Evolutionary conservation across 257 asterid species (phyloP).

Genomic region (Buddleja alternifolia): DNA sequence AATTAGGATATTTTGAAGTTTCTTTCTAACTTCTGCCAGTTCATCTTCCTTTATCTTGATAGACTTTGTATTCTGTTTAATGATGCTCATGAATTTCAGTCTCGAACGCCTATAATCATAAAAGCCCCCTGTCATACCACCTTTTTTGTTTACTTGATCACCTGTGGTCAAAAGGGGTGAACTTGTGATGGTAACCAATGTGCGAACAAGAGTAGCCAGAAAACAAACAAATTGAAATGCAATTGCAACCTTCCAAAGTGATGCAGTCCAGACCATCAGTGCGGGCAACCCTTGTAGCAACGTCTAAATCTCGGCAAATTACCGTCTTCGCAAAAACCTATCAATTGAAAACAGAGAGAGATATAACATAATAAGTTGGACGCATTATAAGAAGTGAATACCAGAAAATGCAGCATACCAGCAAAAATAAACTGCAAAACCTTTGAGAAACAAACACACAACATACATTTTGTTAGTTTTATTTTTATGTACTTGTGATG

Average conservation of each 20-base stretch:
- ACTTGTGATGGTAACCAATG: constrained; percentile 28
- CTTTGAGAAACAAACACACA: constrained; percentile 12
- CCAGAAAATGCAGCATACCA: constrained; percentile 16
- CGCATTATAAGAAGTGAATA: constrained; percentile 18
- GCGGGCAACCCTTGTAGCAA: constrained; percentile 94
- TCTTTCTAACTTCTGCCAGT: constrained; percentile 55
- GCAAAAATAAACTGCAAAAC: constrained; percentile 21
- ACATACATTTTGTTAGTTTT: constrained; percentile 2
- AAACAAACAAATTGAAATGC: constrained; percentile 31
- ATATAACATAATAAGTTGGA: constrained; percentile 16
- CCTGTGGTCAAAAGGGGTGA: constrained; percentile 51
- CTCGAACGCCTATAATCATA: constrained; percentile 92
- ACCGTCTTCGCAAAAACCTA: constrained; percentile 95
- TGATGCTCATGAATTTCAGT: constrained; percentile 75
- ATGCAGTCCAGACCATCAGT: constrained; percentile 91
- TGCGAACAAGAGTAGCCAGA: constrained; percentile 18
- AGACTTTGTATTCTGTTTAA: constrained; percentile 59
- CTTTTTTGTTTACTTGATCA: constrained; percentile 98
- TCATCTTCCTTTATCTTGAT: constrained; percentile 61
- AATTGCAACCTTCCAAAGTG: constrained; percentile 80
- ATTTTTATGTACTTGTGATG: background rate
- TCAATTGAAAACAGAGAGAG: constrained; percentile 23
- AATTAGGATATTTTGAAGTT: constrained; percentile 91
- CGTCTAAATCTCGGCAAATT: constrained; percentile 92
- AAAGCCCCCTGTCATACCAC: constrained; percentile 99